These are phyloP conservation scores for Fraxinus sp. DNA, from an alignment of 305 asterid species.

Conservation along the genomic window DNA sequence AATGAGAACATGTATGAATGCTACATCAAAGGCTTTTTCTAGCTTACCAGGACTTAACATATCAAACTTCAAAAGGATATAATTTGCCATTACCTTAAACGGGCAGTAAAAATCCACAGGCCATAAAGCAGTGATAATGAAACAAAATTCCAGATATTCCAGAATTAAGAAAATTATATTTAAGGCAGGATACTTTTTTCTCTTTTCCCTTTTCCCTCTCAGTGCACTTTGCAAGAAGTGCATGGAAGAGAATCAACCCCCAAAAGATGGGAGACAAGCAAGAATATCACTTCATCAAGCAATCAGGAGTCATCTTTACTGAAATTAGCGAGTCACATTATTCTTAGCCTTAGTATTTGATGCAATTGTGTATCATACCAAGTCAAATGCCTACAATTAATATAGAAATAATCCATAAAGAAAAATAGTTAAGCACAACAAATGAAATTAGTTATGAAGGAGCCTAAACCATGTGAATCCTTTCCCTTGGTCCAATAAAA, in stretches of 20 bases:
- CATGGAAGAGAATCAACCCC: background rate
- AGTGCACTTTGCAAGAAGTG: conserved; percentile 16
- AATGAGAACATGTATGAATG: background rate
- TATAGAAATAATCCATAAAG: background rate
- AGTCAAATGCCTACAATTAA: background rate
- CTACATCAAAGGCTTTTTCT: background rate
- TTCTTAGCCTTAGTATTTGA: conserved; percentile 4
- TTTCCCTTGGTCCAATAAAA: background rate
- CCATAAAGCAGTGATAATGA: background rate
- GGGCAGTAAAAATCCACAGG: background rate
- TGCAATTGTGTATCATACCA: background rate
- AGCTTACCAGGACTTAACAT: background rate
- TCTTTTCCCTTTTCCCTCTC: background rate
- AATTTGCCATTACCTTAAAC: background rate
- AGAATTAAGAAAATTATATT: background rate
- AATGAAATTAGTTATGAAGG: background rate
- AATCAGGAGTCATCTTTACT: background rate
- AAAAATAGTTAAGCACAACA: background rate
- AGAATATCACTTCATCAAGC: background rate
- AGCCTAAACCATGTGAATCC: background rate
- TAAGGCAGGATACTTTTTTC: conserved; percentile 9
- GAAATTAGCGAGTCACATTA: background rate
- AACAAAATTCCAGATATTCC: background rate
- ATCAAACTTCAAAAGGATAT: background rate
- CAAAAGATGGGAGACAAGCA: conserved; percentile 13